Conservation (phyloP, 2,329 filamentous ascomycete genomes). For the Epichloe glyceriae region DNA sequence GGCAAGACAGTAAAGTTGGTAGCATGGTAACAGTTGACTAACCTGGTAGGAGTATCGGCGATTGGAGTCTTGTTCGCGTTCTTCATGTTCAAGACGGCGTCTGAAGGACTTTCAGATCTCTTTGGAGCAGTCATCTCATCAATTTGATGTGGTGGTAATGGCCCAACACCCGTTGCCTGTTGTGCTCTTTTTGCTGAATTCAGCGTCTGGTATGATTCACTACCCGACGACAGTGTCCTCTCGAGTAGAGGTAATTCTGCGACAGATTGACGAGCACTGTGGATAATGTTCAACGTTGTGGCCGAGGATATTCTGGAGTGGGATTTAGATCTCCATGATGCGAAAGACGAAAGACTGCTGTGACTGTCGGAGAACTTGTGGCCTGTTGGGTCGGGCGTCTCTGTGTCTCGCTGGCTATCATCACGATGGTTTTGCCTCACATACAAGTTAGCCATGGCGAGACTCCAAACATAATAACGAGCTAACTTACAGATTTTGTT, state of each 20-base stretch:
- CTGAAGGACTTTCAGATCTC: constrained; percentile 10
- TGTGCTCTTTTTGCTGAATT: constrained; percentile 1
- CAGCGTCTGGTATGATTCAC: constrained; percentile 9
- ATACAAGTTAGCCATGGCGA: neutral
- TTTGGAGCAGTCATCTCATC: neutral
- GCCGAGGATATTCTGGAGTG: constrained; percentile 42
- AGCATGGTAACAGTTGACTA: neutral
- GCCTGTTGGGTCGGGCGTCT: constrained; percentile 6
- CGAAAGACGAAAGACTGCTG: constrained; percentile 38
- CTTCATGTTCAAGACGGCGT: constrained; percentile 14
- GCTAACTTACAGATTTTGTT: constrained; percentile 2
- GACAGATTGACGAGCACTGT: constrained; percentile 20
- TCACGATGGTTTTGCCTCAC: constrained; percentile 5
- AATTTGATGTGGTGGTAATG: neutral
- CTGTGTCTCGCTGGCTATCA: neutral
- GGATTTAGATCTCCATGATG: constrained; percentile 31
- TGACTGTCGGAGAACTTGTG: constrained; percentile 33
- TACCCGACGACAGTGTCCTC: constrained; percentile 18
- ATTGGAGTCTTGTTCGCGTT: neutral
- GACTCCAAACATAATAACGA: neutral
- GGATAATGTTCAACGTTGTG: constrained; percentile 34
- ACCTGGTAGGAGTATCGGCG: constrained; percentile 3
- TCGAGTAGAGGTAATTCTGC: constrained; percentile 27
- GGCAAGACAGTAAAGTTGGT: neutral
- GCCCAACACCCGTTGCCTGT: neutral